Evolutionary conservation across 345 rosid genomes (phyloP), one percentile per base, ranked within the genome.

Genomic region (Stellera chamaejasme): DNA sequence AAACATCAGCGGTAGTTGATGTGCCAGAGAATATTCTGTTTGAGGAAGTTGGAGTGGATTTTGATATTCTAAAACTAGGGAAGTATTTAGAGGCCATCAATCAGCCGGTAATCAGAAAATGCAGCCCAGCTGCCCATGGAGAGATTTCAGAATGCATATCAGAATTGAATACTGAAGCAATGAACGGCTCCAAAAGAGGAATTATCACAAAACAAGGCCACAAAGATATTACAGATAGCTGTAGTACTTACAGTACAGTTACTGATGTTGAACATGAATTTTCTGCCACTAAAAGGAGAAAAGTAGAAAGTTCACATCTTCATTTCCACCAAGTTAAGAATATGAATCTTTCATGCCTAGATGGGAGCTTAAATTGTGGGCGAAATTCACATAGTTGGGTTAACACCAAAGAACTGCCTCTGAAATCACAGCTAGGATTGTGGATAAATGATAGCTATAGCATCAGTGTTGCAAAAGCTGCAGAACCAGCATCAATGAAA

Each of bases 361-460:
- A 54, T 48, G 63, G 75, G 42, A 55, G 70, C 69, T 66, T 44
- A 50, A 62, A 46, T 45, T 45, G 55, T 50, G 58, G 49, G 62
- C 72, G 50, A 56, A 47, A 66, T 48, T 42, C 58, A 28, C 50
- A 62, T 52, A 48, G 67, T 43, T 55, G 60, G 50, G 75, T 64
- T 53, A 67, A 65, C 53, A 47, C 19, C n/a, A 71, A 66, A 58
- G 79, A 62, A 25, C 16, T 56, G 65, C 65, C 61, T 60, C 72
- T 56, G 6, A 85, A 76, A 56, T 69, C 83, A 41, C 83, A 75
- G 61, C 77, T 70, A 15, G 82, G 88, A 27, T 52, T 77, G 50
- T 83, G 92, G 96, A 82, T 91, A 48, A 87, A 78, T 63, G 95
- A 85, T 67, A 79, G 88, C 63, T 83, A 77, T 56, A 81, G 91